Conservation (phyloP, 2,329 filamentous ascomycete genomes). For the Xenoacremonium recifei region DNA sequence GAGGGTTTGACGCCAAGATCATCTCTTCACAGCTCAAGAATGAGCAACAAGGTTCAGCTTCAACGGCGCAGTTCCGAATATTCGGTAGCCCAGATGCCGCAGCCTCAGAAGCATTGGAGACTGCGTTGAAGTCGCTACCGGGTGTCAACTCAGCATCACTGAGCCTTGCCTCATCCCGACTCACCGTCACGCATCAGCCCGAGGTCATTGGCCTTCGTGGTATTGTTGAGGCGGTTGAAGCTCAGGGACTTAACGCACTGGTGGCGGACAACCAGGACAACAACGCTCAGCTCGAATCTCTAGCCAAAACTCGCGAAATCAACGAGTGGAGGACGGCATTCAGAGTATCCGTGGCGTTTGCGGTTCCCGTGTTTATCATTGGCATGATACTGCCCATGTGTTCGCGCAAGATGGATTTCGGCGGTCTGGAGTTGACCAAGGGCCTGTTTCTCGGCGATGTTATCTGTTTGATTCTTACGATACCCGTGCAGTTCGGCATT, state of each 20-base stretch:
- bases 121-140: constrained; percentile 59
- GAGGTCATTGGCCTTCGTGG: constrained; percentile 73
- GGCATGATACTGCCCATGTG: constrained; percentile 95
- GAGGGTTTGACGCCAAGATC: constrained; percentile 84
- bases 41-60: constrained; percentile 51
- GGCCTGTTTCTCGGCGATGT: constrained; percentile 89
- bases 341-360: constrained; percentile 73
- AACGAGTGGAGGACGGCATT: constrained; percentile 88
- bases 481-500: constrained; percentile 95
- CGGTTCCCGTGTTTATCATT: constrained; percentile 85
- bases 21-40: constrained; percentile 69
- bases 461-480: constrained; percentile 77
- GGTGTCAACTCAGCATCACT: constrained; percentile 76
- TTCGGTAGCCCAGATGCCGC: constrained; percentile 75
- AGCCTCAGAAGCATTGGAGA: constrained; percentile 71
- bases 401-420: constrained; percentile 73
- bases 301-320: constrained; percentile 95
- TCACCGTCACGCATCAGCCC: constrained; percentile 72
- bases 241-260: constrained; percentile 82
- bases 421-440: constrained; percentile 60
- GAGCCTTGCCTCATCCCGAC: constrained; percentile 69
- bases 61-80: constrained; percentile 75
- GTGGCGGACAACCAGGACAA: constrained; percentile 92
- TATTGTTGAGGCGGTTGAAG: constrained; percentile 80
- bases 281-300: constrained; percentile 91